Conservation (phyloP, 768 basidiomycete genomes). For the Lentinula edodes region DNA sequence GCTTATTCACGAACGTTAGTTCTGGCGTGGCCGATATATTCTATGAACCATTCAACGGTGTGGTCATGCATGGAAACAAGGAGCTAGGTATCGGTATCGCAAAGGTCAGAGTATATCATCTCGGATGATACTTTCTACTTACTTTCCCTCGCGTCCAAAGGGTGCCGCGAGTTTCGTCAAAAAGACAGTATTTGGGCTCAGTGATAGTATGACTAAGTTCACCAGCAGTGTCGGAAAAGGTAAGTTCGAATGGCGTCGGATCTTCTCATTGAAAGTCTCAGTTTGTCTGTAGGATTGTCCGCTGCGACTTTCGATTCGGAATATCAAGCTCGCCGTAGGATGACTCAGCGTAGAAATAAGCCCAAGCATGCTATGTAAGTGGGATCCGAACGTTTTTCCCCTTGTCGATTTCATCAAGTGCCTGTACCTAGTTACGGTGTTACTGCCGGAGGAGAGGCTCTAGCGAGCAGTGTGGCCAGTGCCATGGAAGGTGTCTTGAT, state of each 20-base stretch:
- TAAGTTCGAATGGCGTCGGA: slow-evolving; percentile 16
- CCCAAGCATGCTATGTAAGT: slow-evolving; percentile 92
- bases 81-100: slow-evolving; percentile 94
- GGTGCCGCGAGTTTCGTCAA: slow-evolving; percentile 98
- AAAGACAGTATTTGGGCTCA: slow-evolving; percentile 96
- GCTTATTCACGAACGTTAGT: slow-evolving; percentile 96
- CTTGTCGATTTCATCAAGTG: background rate
- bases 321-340: slow-evolving; percentile 83
- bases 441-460: slow-evolving; percentile 87
- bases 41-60: slow-evolving; percentile 88
- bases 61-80: slow-evolving; percentile 93
- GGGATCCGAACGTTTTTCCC: background rate
- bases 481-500: slow-evolving; percentile 94
- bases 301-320: slow-evolving; percentile 96
- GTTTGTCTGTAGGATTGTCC: slow-evolving; percentile 62
- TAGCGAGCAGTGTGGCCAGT: slow-evolving; percentile 91
- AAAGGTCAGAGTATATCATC: slow-evolving; percentile 47
- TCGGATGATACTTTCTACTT: background rate
- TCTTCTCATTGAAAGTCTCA: background rate
- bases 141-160: slow-evolving; percentile 29
- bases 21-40: slow-evolving; percentile 98
- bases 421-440: slow-evolving; percentile 80
- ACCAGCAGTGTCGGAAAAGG: slow-evolving; percentile 98
- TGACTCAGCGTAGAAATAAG: slow-evolving; percentile 88
- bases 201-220: slow-evolving; percentile 96